phyloP scores from a whole-genome alignment of 2,329 filamentous ascomycete genomes.

The Stemphylium vesicarium region DNA sequence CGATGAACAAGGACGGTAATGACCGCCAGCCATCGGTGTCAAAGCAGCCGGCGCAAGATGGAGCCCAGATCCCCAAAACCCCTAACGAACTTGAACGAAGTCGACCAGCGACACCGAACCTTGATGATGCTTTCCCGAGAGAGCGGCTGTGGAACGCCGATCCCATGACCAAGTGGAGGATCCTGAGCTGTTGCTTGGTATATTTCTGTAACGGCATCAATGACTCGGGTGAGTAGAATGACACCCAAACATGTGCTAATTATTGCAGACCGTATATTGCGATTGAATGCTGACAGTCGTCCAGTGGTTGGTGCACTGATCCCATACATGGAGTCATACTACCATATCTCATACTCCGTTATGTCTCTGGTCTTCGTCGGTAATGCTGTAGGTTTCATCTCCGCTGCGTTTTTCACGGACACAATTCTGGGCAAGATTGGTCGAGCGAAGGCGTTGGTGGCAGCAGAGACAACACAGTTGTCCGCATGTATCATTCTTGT shows the following conservation, averaged over 20 bases:
- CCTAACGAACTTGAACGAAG: conserved; percentile 61
- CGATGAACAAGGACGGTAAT: conserved; percentile 29
- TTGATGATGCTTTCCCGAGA: conserved; percentile 52
- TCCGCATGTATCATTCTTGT: conserved; percentile 70
- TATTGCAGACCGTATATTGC: neutral
- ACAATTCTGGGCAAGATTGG: conserved; percentile 67
- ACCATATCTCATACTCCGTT: conserved; percentile 75
- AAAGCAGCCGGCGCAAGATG: conserved; percentile 13
- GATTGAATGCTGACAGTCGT: conserved; percentile 11
- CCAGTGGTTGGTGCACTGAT: conserved; percentile 74
- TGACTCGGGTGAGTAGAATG: conserved; percentile 61
- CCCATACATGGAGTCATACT: conserved; percentile 79
- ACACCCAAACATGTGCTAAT: neutral
- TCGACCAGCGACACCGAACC: conserved; percentile 56
- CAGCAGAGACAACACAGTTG: conserved; percentile 64
- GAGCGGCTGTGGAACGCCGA: conserved; percentile 64
- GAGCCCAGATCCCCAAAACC: conserved; percentile 37
- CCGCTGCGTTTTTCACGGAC: conserved; percentile 73
- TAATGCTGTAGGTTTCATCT: conserved; percentile 77
- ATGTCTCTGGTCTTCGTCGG: conserved; percentile 84
- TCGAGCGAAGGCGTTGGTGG: conserved; percentile 66
- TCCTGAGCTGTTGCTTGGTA: conserved; percentile 68
- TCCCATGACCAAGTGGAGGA: conserved; percentile 72
- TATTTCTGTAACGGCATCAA: conserved; percentile 74
- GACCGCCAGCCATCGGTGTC: conserved; percentile 26